Conservation (phyloP, 768 basidiomycete species). For the Boletus rubescentipes region DNA sequence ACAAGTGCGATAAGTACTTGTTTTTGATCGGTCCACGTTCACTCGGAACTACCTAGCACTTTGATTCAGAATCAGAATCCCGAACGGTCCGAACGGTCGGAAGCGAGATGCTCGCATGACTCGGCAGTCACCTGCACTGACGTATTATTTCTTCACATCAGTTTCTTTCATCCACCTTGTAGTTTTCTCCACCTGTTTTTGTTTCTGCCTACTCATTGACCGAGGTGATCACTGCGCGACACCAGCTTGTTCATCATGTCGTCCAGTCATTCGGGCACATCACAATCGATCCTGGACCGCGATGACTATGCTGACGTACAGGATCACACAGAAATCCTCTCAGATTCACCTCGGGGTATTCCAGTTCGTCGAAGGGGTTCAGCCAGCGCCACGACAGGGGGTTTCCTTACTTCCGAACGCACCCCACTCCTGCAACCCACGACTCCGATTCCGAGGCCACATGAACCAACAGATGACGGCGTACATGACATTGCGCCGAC, state of each 20-base stretch:
- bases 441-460: conserved; percentile 54
- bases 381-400: background rate
- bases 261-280: conserved; percentile 11
- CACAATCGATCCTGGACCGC: conserved; percentile 48
- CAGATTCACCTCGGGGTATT: conserved; percentile 20
- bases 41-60: too few species aligned
- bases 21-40: too few species aligned
- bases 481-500: conserved; percentile 3
- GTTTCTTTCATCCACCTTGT: too few species aligned
- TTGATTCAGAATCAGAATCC: too few species aligned
- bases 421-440: conserved; percentile 52
- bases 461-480: conserved; percentile 43
- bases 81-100: too few species aligned
- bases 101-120: too few species aligned
- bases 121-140: too few species aligned
- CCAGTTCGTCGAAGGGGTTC: conserved; percentile 12
- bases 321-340: background rate
- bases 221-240: background rate
- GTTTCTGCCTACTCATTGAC: background rate
- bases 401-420: conserved; percentile 36
- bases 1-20: too few species aligned
- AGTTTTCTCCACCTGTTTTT: too few species aligned
- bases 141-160: too few species aligned
- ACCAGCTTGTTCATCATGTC: conserved; percentile 6
- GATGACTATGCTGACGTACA: too few species aligned